Evolutionary conservation across 495 filamentous ascomycete species (phyloP), one percentile per base, ranked within the genome.

Genomic region (Choiromyces venosus): DNA sequence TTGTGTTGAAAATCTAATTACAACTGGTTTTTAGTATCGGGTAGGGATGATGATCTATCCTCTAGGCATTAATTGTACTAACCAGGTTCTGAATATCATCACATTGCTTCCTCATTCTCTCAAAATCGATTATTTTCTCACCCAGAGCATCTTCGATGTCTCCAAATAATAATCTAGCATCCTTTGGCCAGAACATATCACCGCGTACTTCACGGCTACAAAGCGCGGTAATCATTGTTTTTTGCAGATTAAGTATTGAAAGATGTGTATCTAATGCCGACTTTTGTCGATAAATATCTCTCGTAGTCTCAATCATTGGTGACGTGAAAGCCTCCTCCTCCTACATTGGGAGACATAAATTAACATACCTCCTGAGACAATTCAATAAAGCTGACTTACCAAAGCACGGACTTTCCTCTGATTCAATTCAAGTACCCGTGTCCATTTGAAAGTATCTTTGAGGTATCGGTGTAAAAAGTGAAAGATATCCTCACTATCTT

Each of bases 61-160:
- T 21, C 65, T 14, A 44, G 40, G 67, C 33, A 37, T 71, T 37
- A n/a, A 9, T 40, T 38, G 29, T 12, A 67, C 52, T 65, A 56
- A 72, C 75, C 36, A 77, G 38, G 66, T 76, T 77, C 37, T 77
- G 73, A 44, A 77, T 76, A 76, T 77, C 75, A 61, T 77, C 75
- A 14, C 75, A 77, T 61, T 77, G 75, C 33, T 77, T 77, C 52
- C 40, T 72, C 73, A 77, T 76, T 25, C 75, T 76, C 33, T 77
- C 75, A 42, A 77, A 69, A 16, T 77, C 75, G 21, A 76, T 66
- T 29, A 76, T 44, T 37, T 76, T 77, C 52, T 77, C 75, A 44
- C 75, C 73, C 6, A 77, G 56, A 29, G 25, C 19, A 36, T 77
- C 75, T 37, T 76, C 73, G n/a, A 77, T 61, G 52, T 77, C 75